phyloP scores from a whole-genome alignment of 345 rosid species.

The Turnera subulata region DNA sequence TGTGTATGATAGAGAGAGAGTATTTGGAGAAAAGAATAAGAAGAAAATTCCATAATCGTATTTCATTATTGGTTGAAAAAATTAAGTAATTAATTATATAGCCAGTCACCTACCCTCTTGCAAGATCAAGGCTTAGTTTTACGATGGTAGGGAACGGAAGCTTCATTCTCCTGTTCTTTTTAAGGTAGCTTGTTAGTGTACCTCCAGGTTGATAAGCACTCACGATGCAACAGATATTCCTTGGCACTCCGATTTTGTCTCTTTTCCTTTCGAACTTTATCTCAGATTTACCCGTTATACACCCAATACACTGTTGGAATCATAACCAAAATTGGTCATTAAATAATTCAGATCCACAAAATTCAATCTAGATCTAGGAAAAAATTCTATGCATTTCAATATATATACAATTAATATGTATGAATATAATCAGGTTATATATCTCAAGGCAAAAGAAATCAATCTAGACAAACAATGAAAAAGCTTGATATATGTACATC shows the following conservation, averaged over 20 bases:
- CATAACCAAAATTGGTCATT: neutral
- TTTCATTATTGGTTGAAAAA: neutral
- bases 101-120: constrained; percentile 12
- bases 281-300: neutral
- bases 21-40: neutral
- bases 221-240: neutral
- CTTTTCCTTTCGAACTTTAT: neutral
- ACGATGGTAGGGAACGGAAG: constrained; percentile 12
- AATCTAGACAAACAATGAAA: no score
- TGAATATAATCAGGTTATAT: no score
- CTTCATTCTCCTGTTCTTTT: constrained; percentile 13
- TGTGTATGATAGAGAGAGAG: neutral
- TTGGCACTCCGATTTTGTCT: neutral
- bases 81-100: neutral
- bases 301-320: neutral
- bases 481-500: no score
- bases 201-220: constrained; percentile 12
- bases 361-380: no score
- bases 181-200: constrained; percentile 12
- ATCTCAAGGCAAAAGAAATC: no score
- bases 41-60: neutral
- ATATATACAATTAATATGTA: no score
- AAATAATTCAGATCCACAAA: no score
- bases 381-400: no score
- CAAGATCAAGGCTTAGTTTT: constrained; percentile 15